These are phyloP conservation scores for Suhomyces terraborum DNA, from an alignment of 1,139 yeast genomes.

Conservation along the genomic window DNA sequence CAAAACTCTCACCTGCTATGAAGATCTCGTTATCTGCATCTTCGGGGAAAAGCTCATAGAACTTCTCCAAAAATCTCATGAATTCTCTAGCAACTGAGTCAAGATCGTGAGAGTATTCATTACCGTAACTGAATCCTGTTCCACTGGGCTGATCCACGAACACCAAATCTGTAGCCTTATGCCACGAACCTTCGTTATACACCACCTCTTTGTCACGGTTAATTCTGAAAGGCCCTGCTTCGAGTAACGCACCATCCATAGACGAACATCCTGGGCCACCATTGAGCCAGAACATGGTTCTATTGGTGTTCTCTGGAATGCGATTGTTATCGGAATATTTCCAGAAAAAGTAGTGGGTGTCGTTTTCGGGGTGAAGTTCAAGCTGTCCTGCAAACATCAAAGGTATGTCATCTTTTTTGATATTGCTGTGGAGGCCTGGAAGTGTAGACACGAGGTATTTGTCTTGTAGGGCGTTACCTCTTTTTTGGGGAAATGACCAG, in stretches of 20 bases:
- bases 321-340: slow-evolving; percentile 45
- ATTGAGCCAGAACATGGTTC: slow-evolving; percentile 81
- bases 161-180: slow-evolving; percentile 71
- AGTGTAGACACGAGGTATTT: slow-evolving; percentile 39
- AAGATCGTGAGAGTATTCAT: slow-evolving; percentile 59
- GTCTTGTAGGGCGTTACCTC: slow-evolving; percentile 20
- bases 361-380: slow-evolving; percentile 52
- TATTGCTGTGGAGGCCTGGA: slow-evolving; percentile 43
- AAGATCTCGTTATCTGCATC: slow-evolving; percentile 65
- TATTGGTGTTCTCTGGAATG: slow-evolving; percentile 32
- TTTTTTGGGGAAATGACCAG: slow-evolving; percentile 27
- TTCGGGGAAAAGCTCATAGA: slow-evolving; percentile 73
- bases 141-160: slow-evolving; percentile 96
- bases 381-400: slow-evolving; percentile 76
- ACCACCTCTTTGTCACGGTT: slow-evolving; percentile 44
- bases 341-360: slow-evolving; percentile 83
- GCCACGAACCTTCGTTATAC: slow-evolving; percentile 82
- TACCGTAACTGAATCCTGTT: slow-evolving; percentile 79
- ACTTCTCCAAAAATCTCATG: slow-evolving; percentile 63
- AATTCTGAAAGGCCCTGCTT: slow-evolving; percentile 84
- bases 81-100: slow-evolving; percentile 62
- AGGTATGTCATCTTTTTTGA: slow-evolving; percentile 40
- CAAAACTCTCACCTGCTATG: slow-evolving; percentile 94
- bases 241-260: slow-evolving; percentile 96
- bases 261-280: slow-evolving; percentile 99